Conservation (phyloP, 106 monocot genomes). For the Dendrobium officinale region DNA sequence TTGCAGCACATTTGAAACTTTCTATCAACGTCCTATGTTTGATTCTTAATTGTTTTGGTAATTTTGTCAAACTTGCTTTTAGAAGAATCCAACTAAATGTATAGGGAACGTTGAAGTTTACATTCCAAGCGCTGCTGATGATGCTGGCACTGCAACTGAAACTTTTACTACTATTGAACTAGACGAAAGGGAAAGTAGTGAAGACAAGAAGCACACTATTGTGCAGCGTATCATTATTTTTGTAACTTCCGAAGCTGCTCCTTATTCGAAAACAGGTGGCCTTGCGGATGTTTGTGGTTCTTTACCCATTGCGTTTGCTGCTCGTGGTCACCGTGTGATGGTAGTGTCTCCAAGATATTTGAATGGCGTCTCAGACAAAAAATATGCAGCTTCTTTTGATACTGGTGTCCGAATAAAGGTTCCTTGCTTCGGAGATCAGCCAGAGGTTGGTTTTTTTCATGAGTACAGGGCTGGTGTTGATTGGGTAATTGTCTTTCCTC, state of each 20-base stretch:
- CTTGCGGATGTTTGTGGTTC: slow-evolving; percentile 92
- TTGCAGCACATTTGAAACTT: too few relatives aligned
- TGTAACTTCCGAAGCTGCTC: slow-evolving; percentile 60
- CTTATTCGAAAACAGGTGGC: slow-evolving; percentile 65
- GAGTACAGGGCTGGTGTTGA: slow-evolving; percentile 79
- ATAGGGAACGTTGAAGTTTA: slow-evolving; percentile 2
- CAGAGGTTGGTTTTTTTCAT: slow-evolving; percentile 76
- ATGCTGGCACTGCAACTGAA: not conserved
- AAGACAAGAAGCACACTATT: slow-evolving; percentile 13
- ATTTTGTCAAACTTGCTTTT: not conserved
- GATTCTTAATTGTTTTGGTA: not conserved
- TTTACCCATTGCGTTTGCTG: slow-evolving; percentile 72
- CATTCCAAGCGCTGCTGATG: not conserved
- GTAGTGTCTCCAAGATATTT: slow-evolving; percentile 81
- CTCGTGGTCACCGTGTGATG: slow-evolving; percentile 90
- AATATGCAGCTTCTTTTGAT: slow-evolving; percentile 31
- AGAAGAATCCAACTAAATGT: not conserved
- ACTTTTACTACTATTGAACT: not conserved
- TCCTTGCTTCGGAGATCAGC: slow-evolving; percentile 64
- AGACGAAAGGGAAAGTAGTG: slow-evolving; percentile 4
- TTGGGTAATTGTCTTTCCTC: slow-evolving; percentile 51
- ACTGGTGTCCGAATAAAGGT: slow-evolving; percentile 38
- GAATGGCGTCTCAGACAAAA: slow-evolving; percentile 41
- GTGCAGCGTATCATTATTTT: slow-evolving; percentile 34
- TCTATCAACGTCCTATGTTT: not conserved